These are phyloP conservation scores for Ramularia endophylla DNA, from an alignment of 2,329 filamentous ascomycete genomes.

Conservation along the genomic window DNA sequence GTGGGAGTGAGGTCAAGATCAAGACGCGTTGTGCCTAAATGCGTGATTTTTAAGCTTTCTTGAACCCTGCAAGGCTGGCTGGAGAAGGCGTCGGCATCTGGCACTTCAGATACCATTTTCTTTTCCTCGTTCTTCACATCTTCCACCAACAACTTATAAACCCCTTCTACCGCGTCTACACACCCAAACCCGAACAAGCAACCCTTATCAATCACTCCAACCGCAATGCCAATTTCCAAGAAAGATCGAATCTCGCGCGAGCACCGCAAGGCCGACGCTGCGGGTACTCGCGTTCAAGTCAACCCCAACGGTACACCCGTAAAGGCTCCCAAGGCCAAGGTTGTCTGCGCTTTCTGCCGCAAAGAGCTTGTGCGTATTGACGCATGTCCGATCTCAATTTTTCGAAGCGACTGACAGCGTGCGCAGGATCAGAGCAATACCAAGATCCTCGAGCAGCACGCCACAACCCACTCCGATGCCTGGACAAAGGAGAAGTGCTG, in stretches of 20 bases:
- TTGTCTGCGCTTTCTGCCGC: conserved; percentile 31
- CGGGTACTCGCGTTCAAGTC: conserved; percentile 49
- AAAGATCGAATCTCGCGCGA: conserved; percentile 49
- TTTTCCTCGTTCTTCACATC: too few species aligned
- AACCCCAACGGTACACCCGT: conserved; percentile 52
- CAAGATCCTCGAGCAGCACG: conserved; percentile 49
- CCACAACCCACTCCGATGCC: conserved; percentile 45
- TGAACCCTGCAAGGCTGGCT: too few species aligned
- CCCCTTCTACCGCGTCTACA: background rate
- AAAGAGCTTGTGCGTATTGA: conserved; percentile 24
- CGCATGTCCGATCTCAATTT: background rate
- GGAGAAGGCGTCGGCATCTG: too few species aligned
- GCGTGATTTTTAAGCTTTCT: too few species aligned
- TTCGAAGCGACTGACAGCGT: background rate
- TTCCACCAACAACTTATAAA: too few species aligned
- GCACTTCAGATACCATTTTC: too few species aligned
- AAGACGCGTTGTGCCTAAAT: background rate
- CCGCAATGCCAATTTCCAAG: conserved; percentile 45
- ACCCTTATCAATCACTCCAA: background rate
- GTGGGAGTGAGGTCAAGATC: background rate
- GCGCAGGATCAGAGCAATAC: conserved; percentile 43
- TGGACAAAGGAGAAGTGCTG: conserved; percentile 57
- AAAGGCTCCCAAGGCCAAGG: conserved; percentile 49
- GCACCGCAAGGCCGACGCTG: conserved; percentile 51
- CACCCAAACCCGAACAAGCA: background rate